Conservation (phyloP, 441 rosid genomes). For the Arabidopsis hybrid region DNA sequence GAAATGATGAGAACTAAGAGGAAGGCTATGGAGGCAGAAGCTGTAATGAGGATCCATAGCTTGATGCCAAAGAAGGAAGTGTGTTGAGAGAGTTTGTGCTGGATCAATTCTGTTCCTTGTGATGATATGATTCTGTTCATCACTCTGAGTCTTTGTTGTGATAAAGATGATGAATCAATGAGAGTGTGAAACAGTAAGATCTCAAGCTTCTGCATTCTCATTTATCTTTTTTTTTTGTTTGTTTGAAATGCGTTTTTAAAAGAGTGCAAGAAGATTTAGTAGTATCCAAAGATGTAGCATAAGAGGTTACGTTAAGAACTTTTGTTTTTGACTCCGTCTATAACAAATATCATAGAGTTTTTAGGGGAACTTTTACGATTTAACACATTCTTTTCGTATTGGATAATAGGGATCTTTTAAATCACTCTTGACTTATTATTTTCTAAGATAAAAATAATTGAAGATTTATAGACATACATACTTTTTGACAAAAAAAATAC, state of each 20-base stretch:
- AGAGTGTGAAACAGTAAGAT: slow-evolving; percentile 23
- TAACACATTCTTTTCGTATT: not conserved
- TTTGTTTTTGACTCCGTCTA: slow-evolving; percentile 35
- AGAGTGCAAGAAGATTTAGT: slow-evolving; percentile 22
- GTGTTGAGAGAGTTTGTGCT: slow-evolving; percentile 48
- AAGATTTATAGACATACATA: not conserved
- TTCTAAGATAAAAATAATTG: not conserved
- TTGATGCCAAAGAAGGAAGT: slow-evolving; percentile 58
- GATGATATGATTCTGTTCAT: slow-evolving; percentile 39
- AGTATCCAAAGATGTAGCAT: slow-evolving; percentile 36
- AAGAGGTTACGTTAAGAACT: slow-evolving; percentile 31
- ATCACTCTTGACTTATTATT: not conserved
- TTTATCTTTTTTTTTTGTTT: not conserved
- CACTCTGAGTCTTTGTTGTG: slow-evolving; percentile 28
- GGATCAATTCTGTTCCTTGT: slow-evolving; percentile 31
- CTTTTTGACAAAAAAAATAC: too few relatives aligned
- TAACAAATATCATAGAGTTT: slow-evolving; percentile 27
- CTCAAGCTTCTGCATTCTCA: slow-evolving; percentile 31
- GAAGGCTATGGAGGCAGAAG: slow-evolving; percentile 36
- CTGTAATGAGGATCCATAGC: slow-evolving; percentile 58
- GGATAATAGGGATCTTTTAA: not conserved
- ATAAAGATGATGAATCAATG: slow-evolving; percentile 29
- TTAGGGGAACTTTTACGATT: not conserved
- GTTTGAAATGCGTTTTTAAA: not conserved
- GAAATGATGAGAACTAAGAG: slow-evolving; percentile 40